Evolutionary conservation across 352 stramenopile species (phyloP).

Genomic region (Globisporangium spiculum): DNA sequence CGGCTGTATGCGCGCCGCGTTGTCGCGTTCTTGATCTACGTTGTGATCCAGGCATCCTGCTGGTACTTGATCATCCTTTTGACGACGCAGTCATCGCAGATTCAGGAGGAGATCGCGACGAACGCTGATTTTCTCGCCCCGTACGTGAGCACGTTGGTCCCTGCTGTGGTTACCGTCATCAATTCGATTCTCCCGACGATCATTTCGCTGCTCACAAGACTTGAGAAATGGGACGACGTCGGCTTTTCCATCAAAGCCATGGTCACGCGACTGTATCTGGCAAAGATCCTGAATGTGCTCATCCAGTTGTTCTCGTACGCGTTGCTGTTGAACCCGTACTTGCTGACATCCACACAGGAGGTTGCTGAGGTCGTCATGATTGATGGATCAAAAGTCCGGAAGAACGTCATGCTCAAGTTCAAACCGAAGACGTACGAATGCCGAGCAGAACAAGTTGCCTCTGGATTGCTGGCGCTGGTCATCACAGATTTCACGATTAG

Average conservation of each 20-base stretch:
- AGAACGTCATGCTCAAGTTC: constrained; percentile 70
- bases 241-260: constrained; percentile 83
- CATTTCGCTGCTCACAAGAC: constrained; percentile 55
- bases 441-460: constrained; percentile 59
- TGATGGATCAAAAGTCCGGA: constrained; percentile 39
- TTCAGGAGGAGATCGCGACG: constrained; percentile 42
- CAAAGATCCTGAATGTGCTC: constrained; percentile 81
- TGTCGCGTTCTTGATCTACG: constrained; percentile 54
- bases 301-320: constrained; percentile 79
- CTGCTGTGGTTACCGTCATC: constrained; percentile 68
- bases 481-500: constrained; percentile 72
- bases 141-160: constrained; percentile 65
- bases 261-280: constrained; percentile 74
- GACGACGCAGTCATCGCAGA: constrained; percentile 61
- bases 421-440: constrained; percentile 48
- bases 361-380: constrained; percentile 36
- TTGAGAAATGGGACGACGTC: constrained; percentile 78
- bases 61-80: constrained; percentile 76
- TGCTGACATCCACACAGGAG: constrained; percentile 42
- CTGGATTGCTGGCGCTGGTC: constrained; percentile 63
- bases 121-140: constrained; percentile 42
- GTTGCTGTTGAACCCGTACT: constrained; percentile 61
- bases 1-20: constrained; percentile 48
- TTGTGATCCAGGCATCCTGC: constrained; percentile 56
- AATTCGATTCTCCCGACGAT: constrained; percentile 66